phyloP scores from a whole-genome alignment of 768 basidiomycete genomes.

The Boletus tomentosulus region DNA sequence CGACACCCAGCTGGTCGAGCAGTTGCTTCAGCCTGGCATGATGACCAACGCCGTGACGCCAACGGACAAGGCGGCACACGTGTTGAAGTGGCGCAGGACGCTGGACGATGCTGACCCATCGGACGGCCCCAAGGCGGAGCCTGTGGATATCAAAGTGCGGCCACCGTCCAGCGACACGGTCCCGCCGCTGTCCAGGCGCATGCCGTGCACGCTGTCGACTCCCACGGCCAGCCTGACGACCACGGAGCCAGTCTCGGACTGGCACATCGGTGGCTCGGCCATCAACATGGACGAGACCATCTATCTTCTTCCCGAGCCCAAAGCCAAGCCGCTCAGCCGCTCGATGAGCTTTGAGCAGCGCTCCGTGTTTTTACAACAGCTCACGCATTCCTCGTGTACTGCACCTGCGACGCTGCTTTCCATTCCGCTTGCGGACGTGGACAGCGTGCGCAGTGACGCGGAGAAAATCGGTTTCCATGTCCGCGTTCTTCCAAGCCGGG shows the following conservation, averaged over 20 bases:
- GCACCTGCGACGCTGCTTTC: conserved; percentile 47
- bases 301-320: conserved; percentile 18
- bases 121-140: conserved; percentile 35
- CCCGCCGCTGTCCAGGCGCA: conserved; percentile 32
- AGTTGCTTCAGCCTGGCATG: conserved; percentile 44
- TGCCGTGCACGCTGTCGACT: conserved; percentile 55
- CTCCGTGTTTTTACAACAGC: conserved; percentile 44
- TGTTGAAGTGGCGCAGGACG: conserved; percentile 27
- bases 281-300: conserved; percentile 26
- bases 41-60: conserved; percentile 17
- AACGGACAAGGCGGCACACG: conserved; percentile 29
- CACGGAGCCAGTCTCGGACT: conserved; percentile 33
- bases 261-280: conserved; percentile 22
- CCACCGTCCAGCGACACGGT: background rate
- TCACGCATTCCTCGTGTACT: conserved; percentile 33
- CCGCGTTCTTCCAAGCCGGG: conserved; percentile 34
- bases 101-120: conserved; percentile 29
- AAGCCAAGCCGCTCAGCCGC: conserved; percentile 36
- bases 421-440: conserved; percentile 43
- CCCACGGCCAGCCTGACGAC: conserved; percentile 38
- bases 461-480: conserved; percentile 41
- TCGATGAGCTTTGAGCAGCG: conserved; percentile 52
- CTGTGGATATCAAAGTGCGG: conserved; percentile 10
- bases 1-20: conserved; percentile 44
- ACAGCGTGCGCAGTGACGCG: conserved; percentile 38